These are phyloP conservation scores for Vanilla planifolia DNA, from an alignment of 106 monocot species.

Conservation along the genomic window DNA sequence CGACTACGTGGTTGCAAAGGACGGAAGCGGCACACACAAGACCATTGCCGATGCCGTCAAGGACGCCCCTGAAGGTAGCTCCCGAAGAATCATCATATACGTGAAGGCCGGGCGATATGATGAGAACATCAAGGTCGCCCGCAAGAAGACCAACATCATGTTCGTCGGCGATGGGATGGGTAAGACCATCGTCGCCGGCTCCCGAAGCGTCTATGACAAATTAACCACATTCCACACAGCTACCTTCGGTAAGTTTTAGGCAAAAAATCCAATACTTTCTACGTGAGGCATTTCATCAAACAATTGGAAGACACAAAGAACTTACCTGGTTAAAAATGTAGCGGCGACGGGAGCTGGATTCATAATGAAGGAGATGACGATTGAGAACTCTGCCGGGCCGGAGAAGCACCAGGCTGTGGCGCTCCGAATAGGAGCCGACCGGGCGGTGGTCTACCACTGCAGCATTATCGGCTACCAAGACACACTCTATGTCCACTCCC, in stretches of 20 bases:
- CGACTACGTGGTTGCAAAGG: slow-evolving; percentile 54
- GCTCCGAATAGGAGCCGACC: slow-evolving; percentile 73
- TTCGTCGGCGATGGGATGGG: slow-evolving; percentile 49
- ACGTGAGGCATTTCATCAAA: background rate
- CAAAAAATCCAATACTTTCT: background rate
- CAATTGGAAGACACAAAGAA: background rate
- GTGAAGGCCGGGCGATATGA: slow-evolving; percentile 71
- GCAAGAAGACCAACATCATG: slow-evolving; percentile 51
- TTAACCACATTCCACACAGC: slow-evolving; percentile 55
- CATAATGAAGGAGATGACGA: slow-evolving; percentile 74
- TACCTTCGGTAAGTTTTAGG: slow-evolving; percentile 47
- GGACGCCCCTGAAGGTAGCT: slow-evolving; percentile 49
- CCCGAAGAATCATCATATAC: slow-evolving; percentile 53
- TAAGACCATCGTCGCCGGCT: slow-evolving; percentile 29
- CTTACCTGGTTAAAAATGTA: slow-evolving; percentile 9
- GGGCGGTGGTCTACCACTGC: slow-evolving; percentile 67
- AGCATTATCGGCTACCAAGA: slow-evolving; percentile 79
- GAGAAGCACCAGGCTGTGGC: slow-evolving; percentile 80
- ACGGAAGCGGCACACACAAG: slow-evolving; percentile 59
- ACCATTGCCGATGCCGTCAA: slow-evolving; percentile 60
- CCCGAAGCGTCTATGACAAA: slow-evolving; percentile 35
- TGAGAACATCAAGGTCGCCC: slow-evolving; percentile 44
- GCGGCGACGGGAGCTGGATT: slow-evolving; percentile 67
- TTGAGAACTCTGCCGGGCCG: slow-evolving; percentile 79
- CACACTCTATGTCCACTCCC: slow-evolving; percentile 79